phyloP scores from a whole-genome alignment of 768 basidiomycete species.

The Dendrothele bispora region DNA sequence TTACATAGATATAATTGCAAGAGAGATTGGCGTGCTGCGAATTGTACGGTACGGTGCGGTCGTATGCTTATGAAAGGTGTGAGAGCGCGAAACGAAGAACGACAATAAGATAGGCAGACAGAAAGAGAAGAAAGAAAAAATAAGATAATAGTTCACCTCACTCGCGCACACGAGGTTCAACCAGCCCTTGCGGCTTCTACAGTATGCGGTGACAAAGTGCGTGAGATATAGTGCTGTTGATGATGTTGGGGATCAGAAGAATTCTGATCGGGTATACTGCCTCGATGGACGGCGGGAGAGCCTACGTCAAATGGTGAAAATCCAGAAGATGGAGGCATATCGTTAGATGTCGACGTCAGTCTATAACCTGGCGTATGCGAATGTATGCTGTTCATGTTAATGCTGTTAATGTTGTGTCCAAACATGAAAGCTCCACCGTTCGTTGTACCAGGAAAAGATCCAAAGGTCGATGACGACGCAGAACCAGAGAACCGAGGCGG shows the following conservation, averaged over 20 bases:
- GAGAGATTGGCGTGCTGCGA: too few species aligned
- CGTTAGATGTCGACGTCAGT: too few species aligned
- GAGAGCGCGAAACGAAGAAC: too few species aligned
- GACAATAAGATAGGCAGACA: too few species aligned
- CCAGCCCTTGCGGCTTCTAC: slow-evolving; percentile 50
- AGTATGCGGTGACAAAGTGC: slow-evolving; percentile 30
- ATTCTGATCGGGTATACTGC: slow-evolving; percentile 38
- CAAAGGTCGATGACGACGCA: neutral
- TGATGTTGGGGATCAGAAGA: slow-evolving; percentile 26
- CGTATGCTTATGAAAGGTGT: too few species aligned
- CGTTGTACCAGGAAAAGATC: neutral
- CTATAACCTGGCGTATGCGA: slow-evolving; percentile 22
- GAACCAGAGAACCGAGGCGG: slow-evolving; percentile 11
- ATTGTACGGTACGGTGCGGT: too few species aligned
- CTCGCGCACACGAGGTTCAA: too few species aligned
- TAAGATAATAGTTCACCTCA: too few species aligned
- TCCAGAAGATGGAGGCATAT: too few species aligned
- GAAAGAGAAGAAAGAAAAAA: too few species aligned
- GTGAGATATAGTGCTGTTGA: slow-evolving; percentile 28
- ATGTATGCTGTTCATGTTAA: neutral
- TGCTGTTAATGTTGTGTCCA: neutral
- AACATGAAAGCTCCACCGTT: neutral
- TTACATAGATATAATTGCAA: too few species aligned
- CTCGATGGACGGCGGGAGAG: slow-evolving; percentile 28
- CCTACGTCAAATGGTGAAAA: slow-evolving; percentile 40